These are phyloP conservation scores for Neopestalotiopsis sp. DNA, from an alignment of 2,329 filamentous ascomycete species.

Conservation along the genomic window DNA sequence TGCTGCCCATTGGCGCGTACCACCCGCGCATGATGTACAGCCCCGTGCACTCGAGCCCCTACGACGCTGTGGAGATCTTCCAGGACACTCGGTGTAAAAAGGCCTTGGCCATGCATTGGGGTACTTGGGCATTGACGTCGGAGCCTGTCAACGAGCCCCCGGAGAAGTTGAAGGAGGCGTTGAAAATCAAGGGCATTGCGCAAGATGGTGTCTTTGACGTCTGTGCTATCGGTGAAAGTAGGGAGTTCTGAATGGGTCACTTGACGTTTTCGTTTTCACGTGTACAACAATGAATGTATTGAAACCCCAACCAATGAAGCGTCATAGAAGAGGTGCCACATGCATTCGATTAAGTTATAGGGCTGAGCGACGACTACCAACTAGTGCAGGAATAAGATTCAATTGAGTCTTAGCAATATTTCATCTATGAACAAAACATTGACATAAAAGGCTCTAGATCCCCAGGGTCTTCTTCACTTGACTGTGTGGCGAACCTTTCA, in stretches of 20 bases:
- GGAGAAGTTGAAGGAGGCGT: conserved; percentile 70
- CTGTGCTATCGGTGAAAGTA: conserved; percentile 83
- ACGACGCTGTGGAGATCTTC: conserved; percentile 90
- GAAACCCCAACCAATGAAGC: no score
- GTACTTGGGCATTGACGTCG: conserved; percentile 83
- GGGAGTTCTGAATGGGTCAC: conserved; percentile 64
- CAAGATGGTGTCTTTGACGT: conserved; percentile 81
- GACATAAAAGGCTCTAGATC: background rate
- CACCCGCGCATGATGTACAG: conserved; percentile 75
- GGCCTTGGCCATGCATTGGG: conserved; percentile 94
- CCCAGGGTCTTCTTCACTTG: conserved; percentile 5
- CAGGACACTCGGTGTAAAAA: conserved; percentile 77
- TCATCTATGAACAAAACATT: background rate
- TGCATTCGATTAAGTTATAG: no score
- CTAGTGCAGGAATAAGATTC: no score
- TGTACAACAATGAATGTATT: no score
- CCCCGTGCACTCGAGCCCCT: conserved; percentile 83
- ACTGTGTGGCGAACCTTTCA: conserved; percentile 9
- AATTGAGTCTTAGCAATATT: background rate
- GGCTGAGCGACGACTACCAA: no score
- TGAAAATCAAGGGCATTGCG: conserved; percentile 68
- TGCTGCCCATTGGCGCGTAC: conserved; percentile 95
- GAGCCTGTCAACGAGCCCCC: conserved; percentile 90
- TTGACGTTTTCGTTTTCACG: no score
- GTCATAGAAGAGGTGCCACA: no score